Evolutionary conservation across 73 alveolate species (phyloP).

Genomic region (Durusdinium trenchii): DNA sequence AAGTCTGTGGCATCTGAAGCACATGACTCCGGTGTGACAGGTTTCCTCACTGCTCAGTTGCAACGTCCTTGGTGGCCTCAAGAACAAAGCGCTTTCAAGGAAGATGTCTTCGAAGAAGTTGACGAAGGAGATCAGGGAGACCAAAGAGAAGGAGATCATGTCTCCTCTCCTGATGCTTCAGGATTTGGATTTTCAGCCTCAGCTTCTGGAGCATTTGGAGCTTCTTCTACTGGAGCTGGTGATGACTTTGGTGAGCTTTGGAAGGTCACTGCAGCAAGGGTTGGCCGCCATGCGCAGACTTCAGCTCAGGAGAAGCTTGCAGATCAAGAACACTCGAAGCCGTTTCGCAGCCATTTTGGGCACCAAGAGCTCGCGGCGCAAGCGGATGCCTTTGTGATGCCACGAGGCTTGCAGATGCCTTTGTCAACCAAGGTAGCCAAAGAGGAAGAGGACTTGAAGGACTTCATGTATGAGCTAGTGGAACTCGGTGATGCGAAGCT

Average conservation of each 20-base stretch:
- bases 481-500: constrained; percentile 75
- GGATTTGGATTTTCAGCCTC: not conserved
- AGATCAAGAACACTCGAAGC: constrained; percentile 24
- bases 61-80: constrained; percentile 36
- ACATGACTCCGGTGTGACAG: not conserved
- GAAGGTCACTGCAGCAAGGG: constrained; percentile 57
- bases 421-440: not conserved
- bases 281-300: constrained; percentile 50
- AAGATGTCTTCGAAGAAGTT: constrained; percentile 10
- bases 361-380: not conserved
- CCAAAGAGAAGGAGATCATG: not conserved
- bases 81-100: not conserved
- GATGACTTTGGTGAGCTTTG: constrained; percentile 72
- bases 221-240: not conserved
- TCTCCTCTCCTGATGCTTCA: not conserved
- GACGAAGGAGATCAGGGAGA: not conserved
- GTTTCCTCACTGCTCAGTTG: not conserved
- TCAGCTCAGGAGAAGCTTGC: constrained; percentile 47
- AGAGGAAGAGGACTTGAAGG: constrained; percentile 71
- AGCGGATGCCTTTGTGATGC: constrained; percentile 46
- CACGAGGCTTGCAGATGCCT: constrained; percentile 79
- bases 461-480: constrained; percentile 72
- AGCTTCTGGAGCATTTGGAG: too few species aligned
- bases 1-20: not conserved
- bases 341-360: not conserved